Conservation (phyloP, 2,329 filamentous ascomycete genomes). For the Xylaria sp. region DNA sequence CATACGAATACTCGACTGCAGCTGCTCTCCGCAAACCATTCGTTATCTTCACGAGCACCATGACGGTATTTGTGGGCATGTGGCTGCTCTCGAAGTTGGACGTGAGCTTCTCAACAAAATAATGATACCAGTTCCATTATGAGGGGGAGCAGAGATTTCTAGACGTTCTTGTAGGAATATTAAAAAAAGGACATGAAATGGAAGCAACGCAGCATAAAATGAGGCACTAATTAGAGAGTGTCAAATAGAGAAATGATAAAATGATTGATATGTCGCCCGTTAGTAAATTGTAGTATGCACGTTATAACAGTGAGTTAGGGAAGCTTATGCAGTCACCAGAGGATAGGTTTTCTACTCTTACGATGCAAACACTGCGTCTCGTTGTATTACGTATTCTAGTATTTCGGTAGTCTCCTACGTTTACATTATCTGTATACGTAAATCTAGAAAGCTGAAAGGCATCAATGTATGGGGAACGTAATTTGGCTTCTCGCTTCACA, state of each 20-base stretch:
- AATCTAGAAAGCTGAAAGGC: background rate
- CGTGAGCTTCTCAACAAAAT: constrained; percentile 74
- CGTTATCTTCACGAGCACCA: constrained; percentile 77
- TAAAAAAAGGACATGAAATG: constrained; percentile 29
- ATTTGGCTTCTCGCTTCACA: background rate
- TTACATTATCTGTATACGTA: background rate
- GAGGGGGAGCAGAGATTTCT: constrained; percentile 31
- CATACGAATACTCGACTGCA: constrained; percentile 83
- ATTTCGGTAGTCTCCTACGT: background rate
- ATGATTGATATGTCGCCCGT: constrained; percentile 2
- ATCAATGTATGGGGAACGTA: background rate
- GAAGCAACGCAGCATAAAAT: background rate
- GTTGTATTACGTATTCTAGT: background rate
- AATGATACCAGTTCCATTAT: constrained; percentile 36
- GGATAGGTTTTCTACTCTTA: background rate
- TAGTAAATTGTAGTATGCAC: background rate
- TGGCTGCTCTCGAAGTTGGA: constrained; percentile 84
- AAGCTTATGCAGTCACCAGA: background rate
- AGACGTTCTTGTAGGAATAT: constrained; percentile 36
- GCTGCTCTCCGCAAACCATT: constrained; percentile 87
- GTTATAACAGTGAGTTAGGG: background rate
- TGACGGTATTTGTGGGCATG: constrained; percentile 77
- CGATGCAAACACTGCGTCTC: background rate
- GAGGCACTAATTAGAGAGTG: constrained; percentile 3
- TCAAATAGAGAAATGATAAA: background rate